A percentile compares a stretch with the other conserved stretches of the same genome.
Evolutionary conservation across 2,329 filamentous ascomycete genomes (phyloP).

Genomic region (Fusarium ambrosium): DNA sequence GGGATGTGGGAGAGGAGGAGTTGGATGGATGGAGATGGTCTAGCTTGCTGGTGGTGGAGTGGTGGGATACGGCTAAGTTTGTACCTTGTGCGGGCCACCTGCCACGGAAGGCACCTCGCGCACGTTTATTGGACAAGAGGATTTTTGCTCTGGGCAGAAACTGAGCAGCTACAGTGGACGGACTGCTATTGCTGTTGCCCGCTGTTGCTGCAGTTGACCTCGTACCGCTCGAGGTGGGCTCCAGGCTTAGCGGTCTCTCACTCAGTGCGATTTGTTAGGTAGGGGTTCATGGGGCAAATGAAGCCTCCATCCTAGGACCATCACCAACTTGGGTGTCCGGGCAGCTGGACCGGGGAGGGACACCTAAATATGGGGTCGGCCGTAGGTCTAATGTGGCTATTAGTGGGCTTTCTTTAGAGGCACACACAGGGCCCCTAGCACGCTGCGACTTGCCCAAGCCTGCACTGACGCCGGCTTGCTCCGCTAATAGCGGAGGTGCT

Average conservation of each 20-base stretch:
- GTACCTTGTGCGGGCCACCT: constrained; percentile 36
- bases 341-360: constrained; percentile 39
- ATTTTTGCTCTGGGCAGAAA: constrained; percentile 21
- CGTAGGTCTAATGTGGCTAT: constrained; percentile 38
- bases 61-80: constrained; percentile 37
- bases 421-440: constrained; percentile 35
- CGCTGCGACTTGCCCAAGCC: constrained; percentile 31
- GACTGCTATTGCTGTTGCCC: background rate
- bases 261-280: constrained; percentile 5
- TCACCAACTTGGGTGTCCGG: constrained; percentile 27
- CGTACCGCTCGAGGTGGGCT: background rate
- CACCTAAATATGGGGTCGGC: constrained; percentile 47
- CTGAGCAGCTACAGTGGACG: constrained; percentile 25
- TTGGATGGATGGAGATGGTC: constrained; percentile 45
- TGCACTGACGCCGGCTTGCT: constrained; percentile 43
- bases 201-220: background rate
- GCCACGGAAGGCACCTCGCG: constrained; percentile 20
- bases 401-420: constrained; percentile 31
- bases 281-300: constrained; percentile 27
- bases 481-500: constrained; percentile 43
- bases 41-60: constrained; percentile 39
- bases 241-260: background rate
- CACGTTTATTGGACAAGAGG: constrained; percentile 17
- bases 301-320: constrained; percentile 21
- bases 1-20: constrained; percentile 41